Base-by-base conservation (phyloP, 352 stramenopile genomes). In the Globisporangium parvum region DNA sequence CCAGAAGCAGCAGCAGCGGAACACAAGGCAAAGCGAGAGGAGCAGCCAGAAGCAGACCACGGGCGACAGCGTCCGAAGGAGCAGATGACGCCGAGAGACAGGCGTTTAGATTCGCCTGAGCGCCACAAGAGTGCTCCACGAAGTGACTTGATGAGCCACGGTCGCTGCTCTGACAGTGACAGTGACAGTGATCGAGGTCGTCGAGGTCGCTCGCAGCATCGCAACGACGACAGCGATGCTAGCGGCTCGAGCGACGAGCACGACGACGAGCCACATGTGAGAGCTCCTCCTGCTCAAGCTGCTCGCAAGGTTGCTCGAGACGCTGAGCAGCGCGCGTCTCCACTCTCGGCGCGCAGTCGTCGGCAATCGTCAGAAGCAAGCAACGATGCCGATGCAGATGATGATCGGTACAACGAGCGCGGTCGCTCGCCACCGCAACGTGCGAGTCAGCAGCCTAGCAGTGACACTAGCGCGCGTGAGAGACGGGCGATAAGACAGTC, bases 11-110 rank as follows among this genome's bases (percentile, higher is more conserved):
- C 53, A 41, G 42, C 56, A 5, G 53, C 40, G n/a, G 59, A 47
- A 46, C 33, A 31, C 12, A 77, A 40, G 55, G 39, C 9, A 51
- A 75, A 52, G 49, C 62, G 47, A 45, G 53, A 58, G 28, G 56
- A 51, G 33, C 35, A 59, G 52, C 47, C 52, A 14, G 15, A 56
- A 55, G 40, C 44, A 58, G 55, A 28, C 23, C 51, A 53, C 37
- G 50, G 24, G 33, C 64, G 24, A 48, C 47, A 26, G 47, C 62
- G 11, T n/a, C 54, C 1, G 51, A 59, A 60, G 26, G 51, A 24
- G 41, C 23, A 24, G 6, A 35, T 67, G 14, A 18, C 39, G 39
- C 39, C 14, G 39, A 42, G 39, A 46, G 52, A 20, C 21, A 35
- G 11, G 23, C 35, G 8, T 8, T 37, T 8, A 2, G 15, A 60